Conservation (phyloP, 768 basidiomycete species). For the Hygrocybe coccinea region DNA sequence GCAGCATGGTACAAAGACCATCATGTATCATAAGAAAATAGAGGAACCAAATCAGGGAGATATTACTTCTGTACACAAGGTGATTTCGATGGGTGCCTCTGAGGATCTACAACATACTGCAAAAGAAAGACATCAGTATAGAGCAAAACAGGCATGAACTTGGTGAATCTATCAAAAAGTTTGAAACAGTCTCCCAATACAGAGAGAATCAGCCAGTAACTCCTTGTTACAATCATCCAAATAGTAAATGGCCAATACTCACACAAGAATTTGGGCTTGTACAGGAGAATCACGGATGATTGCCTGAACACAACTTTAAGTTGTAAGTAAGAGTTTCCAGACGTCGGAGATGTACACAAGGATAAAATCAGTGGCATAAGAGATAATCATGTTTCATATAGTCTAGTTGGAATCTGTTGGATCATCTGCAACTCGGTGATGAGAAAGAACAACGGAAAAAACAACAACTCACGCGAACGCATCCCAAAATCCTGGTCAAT, state of each 20-base stretch:
- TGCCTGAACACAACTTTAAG: too few relatives aligned
- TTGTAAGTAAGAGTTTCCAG: too few relatives aligned
- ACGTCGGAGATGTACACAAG: background rate
- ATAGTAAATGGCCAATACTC: conserved; percentile 25
- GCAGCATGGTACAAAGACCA: conserved; percentile 85
- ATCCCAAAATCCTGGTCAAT: too few relatives aligned
- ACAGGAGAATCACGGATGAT: too few relatives aligned
- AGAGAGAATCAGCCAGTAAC: conserved; percentile 76
- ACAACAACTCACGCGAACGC: background rate
- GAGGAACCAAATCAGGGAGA: background rate
- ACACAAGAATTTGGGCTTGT: conserved; percentile 30
- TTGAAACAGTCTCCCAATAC: conserved; percentile 46
- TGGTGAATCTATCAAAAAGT: conserved; percentile 41
- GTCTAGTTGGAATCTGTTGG: conserved; percentile 82
- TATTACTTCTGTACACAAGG: background rate
- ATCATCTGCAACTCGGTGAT: conserved; percentile 45
- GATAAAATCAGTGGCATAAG: conserved; percentile 52
- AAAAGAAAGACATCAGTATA: background rate
- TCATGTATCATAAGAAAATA: conserved; percentile 65
- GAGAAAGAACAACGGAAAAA: conserved; percentile 1
- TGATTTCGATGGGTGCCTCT: conserved; percentile 9
- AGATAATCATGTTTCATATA: conserved; percentile 72
- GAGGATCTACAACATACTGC: background rate
- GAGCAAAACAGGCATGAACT: background rate
- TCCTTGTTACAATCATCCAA: conserved; percentile 63